Evolutionary conservation across 78 protist species (phyloP).

Genomic region (Dictyostelium capitatum): DNA sequence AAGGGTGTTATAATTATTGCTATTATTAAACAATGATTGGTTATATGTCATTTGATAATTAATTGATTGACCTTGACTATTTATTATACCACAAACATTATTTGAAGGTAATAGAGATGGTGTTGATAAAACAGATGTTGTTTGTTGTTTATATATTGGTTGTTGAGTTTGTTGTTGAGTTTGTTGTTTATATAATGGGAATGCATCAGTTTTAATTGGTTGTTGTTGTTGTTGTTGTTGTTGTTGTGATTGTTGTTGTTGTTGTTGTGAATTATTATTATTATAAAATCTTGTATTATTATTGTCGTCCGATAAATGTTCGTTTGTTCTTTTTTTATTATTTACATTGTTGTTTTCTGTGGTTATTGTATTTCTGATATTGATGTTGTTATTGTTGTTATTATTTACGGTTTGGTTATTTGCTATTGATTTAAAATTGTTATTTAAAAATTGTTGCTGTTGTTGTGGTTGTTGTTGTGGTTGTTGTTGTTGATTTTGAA

Average conservation of each 20-base stretch:
- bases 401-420: too few species aligned
- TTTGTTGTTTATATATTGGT: neutral
- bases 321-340: neutral
- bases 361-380: neutral
- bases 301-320: neutral
- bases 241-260: neutral
- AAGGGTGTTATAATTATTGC: neutral
- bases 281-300: neutral
- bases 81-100: too few species aligned
- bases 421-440: too few species aligned
- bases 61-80: neutral
- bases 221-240: neutral
- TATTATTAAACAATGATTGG: too few species aligned
- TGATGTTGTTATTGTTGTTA: constrained; percentile 11
- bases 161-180: neutral
- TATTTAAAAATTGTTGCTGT: neutral
- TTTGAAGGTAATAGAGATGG: too few species aligned
- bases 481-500: neutral
- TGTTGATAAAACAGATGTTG: too few species aligned
- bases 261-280: neutral
- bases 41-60: neutral
- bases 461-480: constrained; percentile 3
- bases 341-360: neutral
- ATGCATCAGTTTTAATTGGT: neutral
- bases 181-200: neutral